Evolutionary conservation across 202 grass and related monocot species (phyloP).

Genomic region (Setaria viridis): DNA sequence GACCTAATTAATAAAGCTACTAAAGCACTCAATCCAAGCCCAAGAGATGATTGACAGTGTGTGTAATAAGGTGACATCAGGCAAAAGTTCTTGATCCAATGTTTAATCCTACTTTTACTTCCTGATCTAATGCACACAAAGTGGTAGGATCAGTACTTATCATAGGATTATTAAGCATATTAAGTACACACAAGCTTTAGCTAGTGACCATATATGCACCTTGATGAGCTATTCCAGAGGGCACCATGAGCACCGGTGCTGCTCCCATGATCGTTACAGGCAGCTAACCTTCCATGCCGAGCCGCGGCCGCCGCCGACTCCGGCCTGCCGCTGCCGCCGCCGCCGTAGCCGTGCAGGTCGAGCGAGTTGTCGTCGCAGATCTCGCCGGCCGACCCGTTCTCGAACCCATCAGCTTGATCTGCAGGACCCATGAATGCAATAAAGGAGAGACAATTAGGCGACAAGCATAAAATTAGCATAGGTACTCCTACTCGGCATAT

Average conservation of each 20-base stretch:
- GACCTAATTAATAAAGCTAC: conserved; percentile 50
- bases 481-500: conserved; percentile 24
- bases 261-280: conserved; percentile 55
- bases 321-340: conserved; percentile 14
- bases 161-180: background rate
- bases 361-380: conserved; percentile 89
- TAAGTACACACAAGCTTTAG: background rate
- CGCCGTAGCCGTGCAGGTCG: conserved; percentile 39
- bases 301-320: conserved; percentile 19
- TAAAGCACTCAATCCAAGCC: conserved; percentile 28
- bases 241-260: conserved; percentile 43
- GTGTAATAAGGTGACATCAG: conserved; percentile 35
- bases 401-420: conserved; percentile 83
- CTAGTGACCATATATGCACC: conserved; percentile 46
- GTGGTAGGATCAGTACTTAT: background rate
- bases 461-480: conserved; percentile 14
- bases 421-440: conserved; percentile 1
- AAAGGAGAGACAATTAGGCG: background rate
- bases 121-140: background rate
- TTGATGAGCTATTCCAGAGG: conserved; percentile 72
- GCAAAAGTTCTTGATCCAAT: conserved; percentile 39
- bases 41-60: conserved; percentile 35
- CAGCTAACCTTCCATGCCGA: conserved; percentile 60
- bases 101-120: conserved; percentile 31
- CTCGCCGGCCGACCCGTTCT: conserved; percentile 84